Evolutionary conservation across 768 basidiomycete species (phyloP).

Genomic region (Porphyrellus cyaneotinctus): DNA sequence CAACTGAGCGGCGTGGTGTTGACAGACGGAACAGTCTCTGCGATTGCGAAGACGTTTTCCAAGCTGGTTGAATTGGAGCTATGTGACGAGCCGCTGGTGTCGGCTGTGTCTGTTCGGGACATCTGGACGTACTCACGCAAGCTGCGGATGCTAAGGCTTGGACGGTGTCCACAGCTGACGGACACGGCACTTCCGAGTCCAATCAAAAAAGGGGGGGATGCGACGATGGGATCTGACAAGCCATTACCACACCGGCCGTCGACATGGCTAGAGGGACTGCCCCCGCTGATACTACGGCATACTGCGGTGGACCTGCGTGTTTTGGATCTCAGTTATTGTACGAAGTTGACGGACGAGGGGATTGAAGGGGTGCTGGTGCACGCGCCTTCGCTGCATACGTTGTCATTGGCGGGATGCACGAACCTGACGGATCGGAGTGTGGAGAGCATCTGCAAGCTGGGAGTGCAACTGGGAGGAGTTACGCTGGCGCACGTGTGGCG

Average conservation of each 20-base stretch:
- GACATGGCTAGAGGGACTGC: conserved; percentile 59
- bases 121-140: conserved; percentile 80
- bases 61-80: conserved; percentile 81
- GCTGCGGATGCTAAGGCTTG: conserved; percentile 70
- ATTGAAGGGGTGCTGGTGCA: conserved; percentile 72
- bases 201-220: conserved; percentile 32
- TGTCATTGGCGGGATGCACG: conserved; percentile 76
- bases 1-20: conserved; percentile 67
- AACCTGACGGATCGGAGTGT: conserved; percentile 69
- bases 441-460: conserved; percentile 63
- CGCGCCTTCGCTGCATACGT: conserved; percentile 69
- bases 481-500: conserved; percentile 75
- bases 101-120: conserved; percentile 66
- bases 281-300: conserved; percentile 60
- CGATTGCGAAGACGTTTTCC: conserved; percentile 71
- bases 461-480: conserved; percentile 72
- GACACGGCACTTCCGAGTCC: conserved; percentile 74
- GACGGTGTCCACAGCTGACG: conserved; percentile 71
- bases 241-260: conserved; percentile 52
- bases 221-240: conserved; percentile 36
- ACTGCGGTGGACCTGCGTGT: conserved; percentile 70
- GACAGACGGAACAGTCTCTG: conserved; percentile 56
- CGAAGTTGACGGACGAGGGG: conserved; percentile 67
- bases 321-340: conserved; percentile 73
- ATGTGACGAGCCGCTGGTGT: conserved; percentile 62